Percentiles rank a stretch among this genome's conserved stretches.
Conservation (phyloP, 257 asterid genomes). For the Jacaranda copaia region DNA sequence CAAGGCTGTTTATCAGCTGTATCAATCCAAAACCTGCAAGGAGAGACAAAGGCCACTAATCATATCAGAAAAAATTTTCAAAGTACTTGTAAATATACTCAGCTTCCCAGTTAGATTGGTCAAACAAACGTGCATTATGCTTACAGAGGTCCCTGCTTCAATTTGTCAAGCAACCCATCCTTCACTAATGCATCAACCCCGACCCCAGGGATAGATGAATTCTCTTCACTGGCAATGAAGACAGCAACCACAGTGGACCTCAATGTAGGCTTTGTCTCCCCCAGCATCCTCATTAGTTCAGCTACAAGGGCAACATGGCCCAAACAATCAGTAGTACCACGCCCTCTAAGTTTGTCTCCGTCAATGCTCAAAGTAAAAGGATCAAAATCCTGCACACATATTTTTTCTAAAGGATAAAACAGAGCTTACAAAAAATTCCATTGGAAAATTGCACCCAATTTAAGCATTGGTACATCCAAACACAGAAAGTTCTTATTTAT, state of each 20-base stretch:
- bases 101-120: conserved; percentile 8
- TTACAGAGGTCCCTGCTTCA: conserved; percentile 91
- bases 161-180: conserved; percentile 79
- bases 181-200: conserved; percentile 95
- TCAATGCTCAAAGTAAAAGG: conserved; percentile 86
- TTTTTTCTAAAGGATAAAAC: conserved; percentile 2
- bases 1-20: conserved; percentile 99
- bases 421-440: conserved; percentile 6
- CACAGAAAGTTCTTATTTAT: too few species aligned
- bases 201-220: conserved; percentile 95
- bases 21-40: conserved; percentile 91
- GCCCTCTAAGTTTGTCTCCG: conserved; percentile 92
- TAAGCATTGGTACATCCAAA: neutral
- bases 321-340: conserved; percentile 97
- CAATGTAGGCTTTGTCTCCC: conserved; percentile 79
- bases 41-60: conserved; percentile 28
- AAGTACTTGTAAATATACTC: neutral
- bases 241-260: conserved; percentile 93
- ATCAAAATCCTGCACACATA: conserved; percentile 80
- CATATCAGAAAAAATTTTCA: conserved; percentile 4
- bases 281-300: conserved; percentile 82
- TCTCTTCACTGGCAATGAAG: conserved; percentile 97
- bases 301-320: conserved; percentile 98
- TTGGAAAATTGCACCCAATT: neutral
- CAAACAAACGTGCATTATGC: conserved; percentile 32